These are phyloP conservation scores for Arthroderma sp. DNA, from an alignment of 2,329 filamentous ascomycete species.

Conservation along the genomic window DNA sequence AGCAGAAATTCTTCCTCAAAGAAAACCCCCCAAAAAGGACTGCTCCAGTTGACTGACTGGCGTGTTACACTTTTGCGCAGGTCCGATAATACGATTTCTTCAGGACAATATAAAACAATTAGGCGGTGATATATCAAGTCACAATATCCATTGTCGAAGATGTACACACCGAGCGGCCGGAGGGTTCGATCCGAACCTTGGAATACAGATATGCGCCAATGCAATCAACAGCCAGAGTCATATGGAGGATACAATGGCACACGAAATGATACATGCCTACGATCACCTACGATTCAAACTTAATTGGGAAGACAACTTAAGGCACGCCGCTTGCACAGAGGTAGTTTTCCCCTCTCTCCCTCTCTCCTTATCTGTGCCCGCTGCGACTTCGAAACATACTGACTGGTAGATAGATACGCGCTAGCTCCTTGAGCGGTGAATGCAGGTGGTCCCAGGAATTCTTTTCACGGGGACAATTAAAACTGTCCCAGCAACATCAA, in stretches of 20 bases:
- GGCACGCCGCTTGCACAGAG: conserved; percentile 89
- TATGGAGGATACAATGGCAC: conserved; percentile 83
- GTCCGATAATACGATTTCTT: conserved; percentile 77
- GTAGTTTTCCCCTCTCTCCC: conserved; percentile 33
- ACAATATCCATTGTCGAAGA: conserved; percentile 70
- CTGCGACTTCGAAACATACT: not conserved
- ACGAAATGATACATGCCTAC: conserved; percentile 97
- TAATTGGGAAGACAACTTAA: conserved; percentile 64
- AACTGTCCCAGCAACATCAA: conserved; percentile 82
- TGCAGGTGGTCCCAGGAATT: conserved; percentile 83
- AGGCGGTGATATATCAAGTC: conserved; percentile 57
- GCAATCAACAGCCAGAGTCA: conserved; percentile 68
- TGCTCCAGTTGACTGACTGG: not conserved
- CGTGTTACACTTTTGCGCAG: conserved; percentile 16
- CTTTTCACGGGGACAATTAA: conserved; percentile 73
- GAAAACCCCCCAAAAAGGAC: not conserved
- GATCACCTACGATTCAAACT: conserved; percentile 88
- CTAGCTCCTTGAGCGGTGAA: conserved; percentile 83
- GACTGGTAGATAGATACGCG: conserved; percentile 55
- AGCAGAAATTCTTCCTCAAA: conserved; percentile 8
- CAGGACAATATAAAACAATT: conserved; percentile 66
- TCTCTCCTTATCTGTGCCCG: not conserved
- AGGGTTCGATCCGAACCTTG: conserved; percentile 74
- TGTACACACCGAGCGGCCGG: conserved; percentile 63
- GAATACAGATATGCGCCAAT: conserved; percentile 88